A percentile compares a stretch with the other conserved stretches of the same genome.
Conservation (phyloP, 768 basidiomycete genomes). For the Russula lepida region DNA sequence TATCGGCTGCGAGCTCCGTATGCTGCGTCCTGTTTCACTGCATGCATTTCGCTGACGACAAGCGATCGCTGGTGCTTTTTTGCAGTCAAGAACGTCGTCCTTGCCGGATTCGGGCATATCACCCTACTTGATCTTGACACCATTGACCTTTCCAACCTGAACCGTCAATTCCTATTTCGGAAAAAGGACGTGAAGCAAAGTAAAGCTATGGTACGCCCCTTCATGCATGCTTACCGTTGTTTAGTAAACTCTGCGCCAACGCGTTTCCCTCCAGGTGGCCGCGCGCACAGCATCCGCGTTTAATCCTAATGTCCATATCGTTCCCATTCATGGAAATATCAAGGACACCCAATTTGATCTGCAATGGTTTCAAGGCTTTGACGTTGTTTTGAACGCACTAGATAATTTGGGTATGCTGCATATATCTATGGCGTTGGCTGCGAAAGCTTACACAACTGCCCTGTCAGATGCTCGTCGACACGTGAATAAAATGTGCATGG, state of each 20-base stretch:
- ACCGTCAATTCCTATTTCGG: conserved; percentile 91
- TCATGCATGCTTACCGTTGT: conserved; percentile 1
- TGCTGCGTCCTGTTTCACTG: background rate
- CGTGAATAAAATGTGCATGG: conserved; percentile 97
- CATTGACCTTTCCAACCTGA: conserved; percentile 95
- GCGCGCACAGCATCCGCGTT: conserved; percentile 75
- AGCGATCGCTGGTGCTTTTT: background rate
- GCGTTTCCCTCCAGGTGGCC: conserved; percentile 47
- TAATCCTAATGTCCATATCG: conserved; percentile 82
- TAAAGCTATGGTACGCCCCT: conserved; percentile 71
- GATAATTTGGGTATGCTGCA: conserved; percentile 81
- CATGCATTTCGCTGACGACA: background rate
- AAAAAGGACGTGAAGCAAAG: conserved; percentile 98
- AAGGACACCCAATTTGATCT: conserved; percentile 88
- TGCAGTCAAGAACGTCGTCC: conserved; percentile 89
- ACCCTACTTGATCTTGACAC: conserved; percentile 95
- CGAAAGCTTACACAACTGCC: background rate
- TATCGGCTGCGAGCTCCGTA: conserved; percentile 93
- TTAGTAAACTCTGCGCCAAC: background rate
- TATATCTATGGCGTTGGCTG: background rate
- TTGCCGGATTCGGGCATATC: conserved; percentile 88
- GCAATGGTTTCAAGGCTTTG: conserved; percentile 84
- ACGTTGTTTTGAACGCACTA: conserved; percentile 89
- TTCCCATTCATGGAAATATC: conserved; percentile 90
- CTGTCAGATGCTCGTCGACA: conserved; percentile 82